Percentiles rank a stretch among this genome's conserved stretches.
Conservation (phyloP, 2,329 filamentous ascomycete species). For the Colletotrichum godetiae region DNA sequence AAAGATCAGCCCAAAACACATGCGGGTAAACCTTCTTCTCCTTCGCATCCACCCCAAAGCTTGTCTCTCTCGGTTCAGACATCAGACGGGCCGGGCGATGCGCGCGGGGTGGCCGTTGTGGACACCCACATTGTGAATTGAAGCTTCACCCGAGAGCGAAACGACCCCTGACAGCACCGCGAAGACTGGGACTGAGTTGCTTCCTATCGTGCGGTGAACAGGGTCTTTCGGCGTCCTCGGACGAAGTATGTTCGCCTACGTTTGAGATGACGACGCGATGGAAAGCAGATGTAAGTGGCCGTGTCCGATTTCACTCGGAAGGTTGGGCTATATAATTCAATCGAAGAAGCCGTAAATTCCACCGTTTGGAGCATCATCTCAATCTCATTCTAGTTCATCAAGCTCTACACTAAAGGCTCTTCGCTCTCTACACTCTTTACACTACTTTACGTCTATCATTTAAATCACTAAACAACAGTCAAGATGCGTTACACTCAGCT, state of each 20-base stretch:
- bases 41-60: constrained; percentile 1
- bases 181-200: neutral
- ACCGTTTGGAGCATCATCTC: neutral
- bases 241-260: constrained; percentile 3
- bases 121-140: neutral
- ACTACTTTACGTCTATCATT: neutral
- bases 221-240: constrained; percentile 3
- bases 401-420: neutral
- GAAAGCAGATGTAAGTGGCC: neutral
- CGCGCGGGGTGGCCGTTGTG: neutral
- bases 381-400: neutral
- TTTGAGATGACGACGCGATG: constrained; percentile 25
- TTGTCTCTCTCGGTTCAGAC: neutral
- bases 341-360: neutral
- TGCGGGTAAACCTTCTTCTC: constrained; percentile 25
- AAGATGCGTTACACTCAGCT: constrained; percentile 21
- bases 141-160: neutral
- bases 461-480: neutral
- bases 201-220: neutral
- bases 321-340: constrained; percentile 12
- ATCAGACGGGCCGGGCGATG: constrained; percentile 17
- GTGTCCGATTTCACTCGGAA: neutral
- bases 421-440: neutral
- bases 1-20: constrained; percentile 22
- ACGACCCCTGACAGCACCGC: constrained; percentile 2